Conservation (phyloP, 768 basidiomycete genomes). For the Peribolospora baueri region DNA sequence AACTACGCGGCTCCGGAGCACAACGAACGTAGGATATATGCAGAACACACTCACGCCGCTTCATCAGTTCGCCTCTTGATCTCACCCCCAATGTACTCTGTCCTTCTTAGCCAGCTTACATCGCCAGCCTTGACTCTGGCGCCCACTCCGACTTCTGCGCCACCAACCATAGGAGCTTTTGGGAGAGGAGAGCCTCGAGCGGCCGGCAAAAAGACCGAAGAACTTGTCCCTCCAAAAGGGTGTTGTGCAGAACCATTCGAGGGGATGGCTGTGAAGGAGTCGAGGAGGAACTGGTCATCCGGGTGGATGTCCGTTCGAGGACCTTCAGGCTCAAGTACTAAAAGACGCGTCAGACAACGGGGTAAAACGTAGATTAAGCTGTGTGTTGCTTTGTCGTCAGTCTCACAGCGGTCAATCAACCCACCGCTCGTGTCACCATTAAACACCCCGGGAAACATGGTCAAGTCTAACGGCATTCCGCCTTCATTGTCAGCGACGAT, state of each 20-base stretch:
- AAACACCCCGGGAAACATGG: conserved; percentile 60
- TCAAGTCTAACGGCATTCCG: conserved; percentile 84
- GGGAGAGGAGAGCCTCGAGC: conserved; percentile 22
- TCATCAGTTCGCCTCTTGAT: background rate
- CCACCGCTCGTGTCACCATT: conserved; percentile 40
- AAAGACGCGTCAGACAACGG: conserved; percentile 1
- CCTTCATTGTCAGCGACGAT: conserved; percentile 94
- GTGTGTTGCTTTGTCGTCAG: conserved; percentile 3
- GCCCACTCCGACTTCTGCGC: conserved; percentile 24
- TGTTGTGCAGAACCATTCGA: too few relatives aligned
- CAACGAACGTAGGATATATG: background rate
- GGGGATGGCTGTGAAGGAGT: conserved; percentile 5
- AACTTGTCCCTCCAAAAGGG: conserved; percentile 25
- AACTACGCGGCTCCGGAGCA: background rate
- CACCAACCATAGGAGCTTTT: conserved; percentile 17
- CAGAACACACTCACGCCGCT: background rate
- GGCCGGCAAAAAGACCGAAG: conserved; percentile 23
- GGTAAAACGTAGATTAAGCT: background rate
- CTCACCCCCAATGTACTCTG: conserved; percentile 40
- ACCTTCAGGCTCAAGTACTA: conserved; percentile 48
- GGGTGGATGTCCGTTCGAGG: conserved; percentile 17
- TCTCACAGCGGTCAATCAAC: conserved; percentile 29
- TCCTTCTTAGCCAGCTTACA: conserved; percentile 78
- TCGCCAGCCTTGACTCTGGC: conserved; percentile 26
- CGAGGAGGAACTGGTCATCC: conserved; percentile 30